Base-by-base conservation (phyloP, 169 alveolate genomes). In the Plasmodium ovale region DNA sequence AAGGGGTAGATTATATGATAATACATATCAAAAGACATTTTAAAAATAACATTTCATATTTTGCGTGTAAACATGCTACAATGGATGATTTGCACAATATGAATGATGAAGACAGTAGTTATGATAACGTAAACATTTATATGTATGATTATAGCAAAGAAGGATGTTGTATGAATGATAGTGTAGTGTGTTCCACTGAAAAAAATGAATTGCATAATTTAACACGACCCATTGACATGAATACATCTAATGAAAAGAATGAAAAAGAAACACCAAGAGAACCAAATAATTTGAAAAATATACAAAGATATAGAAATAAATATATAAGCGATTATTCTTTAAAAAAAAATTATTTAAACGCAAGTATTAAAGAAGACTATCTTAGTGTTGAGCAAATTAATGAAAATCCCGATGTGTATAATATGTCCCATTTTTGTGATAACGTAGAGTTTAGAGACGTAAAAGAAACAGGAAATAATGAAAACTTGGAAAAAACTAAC, bases 11-110 rank as follows among this genome's bases (percentile, higher is more conserved):
- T 31, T 62, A 73, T 53, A 73, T 65, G 88, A 74, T 74, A 74
- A 74, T 74, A 74, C 74, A 74, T 27, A 74, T 74, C 59, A 74
- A 74, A 60, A 59, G 73, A 74, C 73, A 74, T 65, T 21, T 74
- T 42, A 58, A 59, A 74, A 60, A 74, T 42, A 44, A 74, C 19
- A 53, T 74, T 39, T 74, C 88, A 14, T 74, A 74, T 74, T 74
- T 74, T 74, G 77, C 88, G 10, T 74, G 88, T 74, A 62, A 74
- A 16, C 88, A 74, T 60, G 56, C 60, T 74, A 44, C 49, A 21
- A 42, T 59, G 19, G 42, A 74, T 74, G 88, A 74, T 29, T 60
- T 74, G 39, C 37, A 19, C 21, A 60, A 74, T 74, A n/a, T 62
- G 56, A 65, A 74, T 42, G 88, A 59, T 33, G 88, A 74, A 62